phyloP scores from a whole-genome alignment of 306 rosid genomes.

The Inga leiocalycina region DNA sequence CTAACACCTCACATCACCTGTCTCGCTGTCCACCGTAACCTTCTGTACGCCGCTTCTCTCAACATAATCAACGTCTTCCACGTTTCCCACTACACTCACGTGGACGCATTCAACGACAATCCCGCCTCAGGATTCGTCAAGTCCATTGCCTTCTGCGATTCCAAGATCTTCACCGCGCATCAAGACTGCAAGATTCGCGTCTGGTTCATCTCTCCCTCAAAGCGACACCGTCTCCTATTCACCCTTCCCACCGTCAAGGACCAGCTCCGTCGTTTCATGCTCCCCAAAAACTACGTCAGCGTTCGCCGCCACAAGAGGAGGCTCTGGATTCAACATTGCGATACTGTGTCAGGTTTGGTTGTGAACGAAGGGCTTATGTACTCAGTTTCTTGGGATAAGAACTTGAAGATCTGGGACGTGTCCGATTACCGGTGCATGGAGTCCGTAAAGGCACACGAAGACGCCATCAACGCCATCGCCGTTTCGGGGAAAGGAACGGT shows the following conservation, averaged over 20 bases:
- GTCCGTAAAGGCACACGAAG: conserved; percentile 66
- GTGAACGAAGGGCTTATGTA: conserved; percentile 42
- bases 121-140: conserved; percentile 58
- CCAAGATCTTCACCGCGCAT: conserved; percentile 65
- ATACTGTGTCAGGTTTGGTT: conserved; percentile 55
- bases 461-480: conserved; percentile 60
- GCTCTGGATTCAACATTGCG: conserved; percentile 70
- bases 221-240: conserved; percentile 49
- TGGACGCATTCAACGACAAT: conserved; percentile 53
- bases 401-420: conserved; percentile 61
- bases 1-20: conserved; percentile 49
- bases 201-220: conserved; percentile 41
- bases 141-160: conserved; percentile 48
- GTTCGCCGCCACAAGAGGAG: conserved; percentile 51
- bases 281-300: conserved; percentile 47
- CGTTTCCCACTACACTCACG: conserved; percentile 27
- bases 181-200: conserved; percentile 70
- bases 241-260: conserved; percentile 69
- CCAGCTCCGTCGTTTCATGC: conserved; percentile 45
- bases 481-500: conserved; percentile 48
- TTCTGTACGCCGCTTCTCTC: conserved; percentile 66
- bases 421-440: conserved; percentile 46
- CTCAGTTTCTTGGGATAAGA: conserved; percentile 71
- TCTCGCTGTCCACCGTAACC: conserved; percentile 53
- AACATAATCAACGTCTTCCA: conserved; percentile 61